phyloP scores from a whole-genome alignment of 805 yeast species.

The Candida odintsovae region DNA sequence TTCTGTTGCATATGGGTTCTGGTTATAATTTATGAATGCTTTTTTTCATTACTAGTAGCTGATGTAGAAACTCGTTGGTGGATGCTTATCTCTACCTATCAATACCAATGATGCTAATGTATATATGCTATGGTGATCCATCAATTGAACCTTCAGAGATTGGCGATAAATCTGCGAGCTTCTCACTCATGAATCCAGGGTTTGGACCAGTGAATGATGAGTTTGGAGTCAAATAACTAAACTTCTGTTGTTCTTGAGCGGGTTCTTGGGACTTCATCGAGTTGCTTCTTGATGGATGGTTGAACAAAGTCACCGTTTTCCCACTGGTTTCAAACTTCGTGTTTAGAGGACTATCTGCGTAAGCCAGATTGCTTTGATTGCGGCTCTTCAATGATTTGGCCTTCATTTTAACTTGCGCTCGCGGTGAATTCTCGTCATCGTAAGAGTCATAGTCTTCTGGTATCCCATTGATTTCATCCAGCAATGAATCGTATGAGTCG shows the following conservation, averaged over 20 bases:
- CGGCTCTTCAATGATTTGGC: conserved; percentile 15
- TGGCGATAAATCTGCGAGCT: conserved; percentile 21
- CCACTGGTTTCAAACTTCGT: conserved; percentile 31
- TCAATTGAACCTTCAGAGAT: conserved; percentile 23
- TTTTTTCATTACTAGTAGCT: too few relatives aligned
- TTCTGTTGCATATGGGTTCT: too few relatives aligned
- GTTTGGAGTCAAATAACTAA: conserved; percentile 18
- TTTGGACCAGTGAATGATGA: conserved; percentile 18
- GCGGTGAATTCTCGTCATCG: not conserved
- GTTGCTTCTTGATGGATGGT: conserved; percentile 10
- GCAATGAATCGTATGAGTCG: conserved; percentile 32
- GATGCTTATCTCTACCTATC: not conserved
- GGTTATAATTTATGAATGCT: not conserved
- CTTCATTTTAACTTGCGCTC: conserved; percentile 1
- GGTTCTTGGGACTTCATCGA: conserved; percentile 2
- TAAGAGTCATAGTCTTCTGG: conserved; percentile 38
- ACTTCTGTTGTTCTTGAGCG: conserved; percentile 1
- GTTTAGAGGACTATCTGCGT: conserved; percentile 22
- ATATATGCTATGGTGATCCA: conserved; percentile 12
- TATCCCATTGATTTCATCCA: conserved; percentile 46
- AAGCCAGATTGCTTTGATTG: conserved; percentile 9
- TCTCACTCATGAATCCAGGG: conserved; percentile 16
- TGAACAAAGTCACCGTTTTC: conserved; percentile 35
- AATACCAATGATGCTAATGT: not conserved
- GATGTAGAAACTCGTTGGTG: not conserved